These are phyloP conservation scores for Eucalyptus globulus DNA, from an alignment of 345 rosid genomes.

Conservation along the genomic window DNA sequence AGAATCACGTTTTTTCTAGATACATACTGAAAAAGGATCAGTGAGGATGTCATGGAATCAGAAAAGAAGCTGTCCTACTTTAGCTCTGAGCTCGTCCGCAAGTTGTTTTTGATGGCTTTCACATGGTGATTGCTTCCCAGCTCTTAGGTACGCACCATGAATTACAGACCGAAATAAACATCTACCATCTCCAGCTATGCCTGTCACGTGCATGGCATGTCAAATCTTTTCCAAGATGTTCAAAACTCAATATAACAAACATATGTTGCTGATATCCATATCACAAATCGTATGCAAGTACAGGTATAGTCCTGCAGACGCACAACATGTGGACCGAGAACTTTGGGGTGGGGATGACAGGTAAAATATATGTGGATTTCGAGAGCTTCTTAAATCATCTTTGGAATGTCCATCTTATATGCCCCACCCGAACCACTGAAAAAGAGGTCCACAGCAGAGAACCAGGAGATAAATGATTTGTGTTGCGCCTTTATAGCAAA, in stretches of 20 bases:
- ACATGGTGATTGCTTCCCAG: conserved; percentile 42
- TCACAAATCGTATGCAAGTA: neutral
- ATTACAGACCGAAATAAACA: conserved; percentile 63
- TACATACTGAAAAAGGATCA: neutral
- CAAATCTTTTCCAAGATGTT: neutral
- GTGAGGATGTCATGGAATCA: neutral
- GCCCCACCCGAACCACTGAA: neutral
- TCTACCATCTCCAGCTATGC: conserved; percentile 61
- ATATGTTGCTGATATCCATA: neutral
- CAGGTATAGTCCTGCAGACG: neutral
- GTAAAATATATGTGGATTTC: neutral
- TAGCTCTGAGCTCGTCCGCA: conserved; percentile 60
- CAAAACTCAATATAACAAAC: neutral
- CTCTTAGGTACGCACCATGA: conserved; percentile 37
- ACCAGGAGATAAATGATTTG: neutral
- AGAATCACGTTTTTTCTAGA: neutral
- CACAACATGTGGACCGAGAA: neutral
- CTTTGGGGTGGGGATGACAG: neutral
- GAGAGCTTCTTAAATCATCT: neutral
- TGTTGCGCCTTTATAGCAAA: neutral
- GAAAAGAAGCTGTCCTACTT: conserved; percentile 7
- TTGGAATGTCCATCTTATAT: neutral
- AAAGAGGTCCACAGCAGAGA: neutral
- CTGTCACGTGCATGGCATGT: conserved; percentile 3
- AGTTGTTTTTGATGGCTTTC: conserved; percentile 43